Evolutionary conservation across 352 stramenopile species (phyloP).

Genomic region (Phytophthora fragariae): DNA sequence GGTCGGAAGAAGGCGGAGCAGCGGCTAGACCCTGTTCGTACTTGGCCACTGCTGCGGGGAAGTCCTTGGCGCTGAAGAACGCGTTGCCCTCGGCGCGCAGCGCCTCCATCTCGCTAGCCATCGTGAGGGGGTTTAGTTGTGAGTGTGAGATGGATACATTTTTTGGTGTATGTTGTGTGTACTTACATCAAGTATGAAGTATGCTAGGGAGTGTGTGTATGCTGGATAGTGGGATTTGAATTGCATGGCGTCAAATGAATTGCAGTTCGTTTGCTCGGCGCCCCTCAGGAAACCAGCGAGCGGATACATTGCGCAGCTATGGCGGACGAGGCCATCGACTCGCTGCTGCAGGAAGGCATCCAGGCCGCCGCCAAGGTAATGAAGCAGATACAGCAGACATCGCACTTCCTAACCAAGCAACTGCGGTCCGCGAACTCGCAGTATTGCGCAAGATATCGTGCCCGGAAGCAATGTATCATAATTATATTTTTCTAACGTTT

Average conservation of each 20-base stretch:
- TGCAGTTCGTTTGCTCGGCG: constrained; percentile 19
- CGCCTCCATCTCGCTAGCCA: constrained; percentile 54
- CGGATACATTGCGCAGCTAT: constrained; percentile 33
- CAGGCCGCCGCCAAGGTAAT: constrained; percentile 58
- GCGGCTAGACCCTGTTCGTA: constrained; percentile 66
- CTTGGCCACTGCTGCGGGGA: constrained; percentile 59
- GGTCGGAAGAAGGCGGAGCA: constrained; percentile 10
- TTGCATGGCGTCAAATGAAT: constrained; percentile 28
- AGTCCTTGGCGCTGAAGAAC: constrained; percentile 81
- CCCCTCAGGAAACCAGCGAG: constrained; percentile 26
- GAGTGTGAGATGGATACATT: constrained; percentile 40
- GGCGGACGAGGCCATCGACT: constrained; percentile 86
- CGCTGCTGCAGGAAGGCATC: constrained; percentile 81
- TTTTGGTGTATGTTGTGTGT: constrained; percentile 1
- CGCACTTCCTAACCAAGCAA: constrained; percentile 10
- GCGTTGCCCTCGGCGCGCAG: constrained; percentile 77
- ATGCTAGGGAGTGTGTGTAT: background rate
- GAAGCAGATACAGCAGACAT: background rate
- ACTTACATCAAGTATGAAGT: background rate
- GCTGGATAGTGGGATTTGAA: constrained; percentile 12
- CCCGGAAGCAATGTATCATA: constrained; percentile 9
- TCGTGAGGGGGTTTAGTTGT: background rate
- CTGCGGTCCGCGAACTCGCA: background rate
- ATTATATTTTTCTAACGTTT: constrained; percentile 9
- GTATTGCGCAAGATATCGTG: constrained; percentile 13